phyloP scores from a whole-genome alignment of 345 rosid genomes.

The Cardamine chenopodiifolia region DNA sequence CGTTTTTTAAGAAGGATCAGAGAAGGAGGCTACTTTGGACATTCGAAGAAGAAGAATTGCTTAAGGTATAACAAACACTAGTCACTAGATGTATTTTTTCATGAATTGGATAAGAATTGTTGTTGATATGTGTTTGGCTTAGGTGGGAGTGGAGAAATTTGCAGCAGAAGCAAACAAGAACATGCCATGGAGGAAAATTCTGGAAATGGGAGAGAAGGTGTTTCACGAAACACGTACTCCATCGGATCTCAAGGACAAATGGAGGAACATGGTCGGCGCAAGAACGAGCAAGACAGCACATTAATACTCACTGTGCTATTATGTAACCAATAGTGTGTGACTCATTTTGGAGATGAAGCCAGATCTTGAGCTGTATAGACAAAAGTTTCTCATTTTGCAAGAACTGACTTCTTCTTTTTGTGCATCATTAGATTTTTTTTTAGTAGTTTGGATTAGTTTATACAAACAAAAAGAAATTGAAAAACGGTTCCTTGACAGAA shows the following conservation, averaged over 20 bases:
- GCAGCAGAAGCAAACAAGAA: constrained; percentile 52
- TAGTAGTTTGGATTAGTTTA: background rate
- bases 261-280: constrained; percentile 54
- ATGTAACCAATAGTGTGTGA: background rate
- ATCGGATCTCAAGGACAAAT: constrained; percentile 76
- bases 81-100: background rate
- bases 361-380: constrained; percentile 12
- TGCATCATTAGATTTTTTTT: background rate
- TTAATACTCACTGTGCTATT: background rate
- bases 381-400: background rate
- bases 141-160: constrained; percentile 67
- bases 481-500: background rate
- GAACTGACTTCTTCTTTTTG: constrained; percentile 10
- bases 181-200: constrained; percentile 78
- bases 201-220: constrained; percentile 67
- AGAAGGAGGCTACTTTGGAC: constrained; percentile 38
- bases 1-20: constrained; percentile 4
- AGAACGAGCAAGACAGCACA: constrained; percentile 5
- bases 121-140: constrained; percentile 22
- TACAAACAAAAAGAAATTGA: background rate
- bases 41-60: constrained; percentile 39
- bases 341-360: constrained; percentile 25
- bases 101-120: background rate
- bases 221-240: constrained; percentile 65
- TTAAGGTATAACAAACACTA: constrained; percentile 34